Evolutionary conservation across 805 yeast species (phyloP), one percentile per base, ranked within the genome.

Genomic region (Komagataella mondaviorum): DNA sequence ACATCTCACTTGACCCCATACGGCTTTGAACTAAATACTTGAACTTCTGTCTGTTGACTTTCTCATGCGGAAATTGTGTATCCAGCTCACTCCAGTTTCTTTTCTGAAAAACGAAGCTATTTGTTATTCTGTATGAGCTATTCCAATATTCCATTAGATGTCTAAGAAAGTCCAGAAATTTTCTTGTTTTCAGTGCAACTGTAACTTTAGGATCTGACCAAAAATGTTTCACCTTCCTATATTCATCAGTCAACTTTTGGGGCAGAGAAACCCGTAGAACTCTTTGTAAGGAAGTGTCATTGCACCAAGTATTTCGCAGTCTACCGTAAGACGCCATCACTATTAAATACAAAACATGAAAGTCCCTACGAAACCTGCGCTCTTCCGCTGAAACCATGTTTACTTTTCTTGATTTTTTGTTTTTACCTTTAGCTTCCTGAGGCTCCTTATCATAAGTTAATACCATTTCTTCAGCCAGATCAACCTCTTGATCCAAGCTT

Each of bases 111-210:
- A 30, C 8, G 12, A 30, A 30, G 14, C 39, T 30, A 14, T 30
- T 30, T 8, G 39, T 30, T 30, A 30, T 30, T 30, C 39, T 30
- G 39, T 30, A 30, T 54, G 70, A 70, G 10, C 65, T 64, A 20
- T 71, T 61, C 86, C 95, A 93, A 43, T 71, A 67, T 14, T 68
- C 71, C 81, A 85, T 77, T 1, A 85, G 63, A 54, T 78, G 80
- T 47, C 83, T 72, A n/a, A 93, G 59, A 0, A 91, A 87, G 62
- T 88, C 96, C 2, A 90, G 69, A 36, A 93, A 72, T 56, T 79
- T 73, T 51, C 95, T 70, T 0, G 95, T 71, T 53, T 75, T 75
- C 18, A 81, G 78, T 45, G 39, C 10, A 7, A 44, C 46, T 8
- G 23, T 44, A 18, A 44, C 12, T 10, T 18, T 18, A 5, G 20